A percentile compares a stretch with the other conserved stretches of the same genome.
phyloP scores from a whole-genome alignment of 768 basidiomycete genomes.

The Xerocomus brunneocitrinus region DNA sequence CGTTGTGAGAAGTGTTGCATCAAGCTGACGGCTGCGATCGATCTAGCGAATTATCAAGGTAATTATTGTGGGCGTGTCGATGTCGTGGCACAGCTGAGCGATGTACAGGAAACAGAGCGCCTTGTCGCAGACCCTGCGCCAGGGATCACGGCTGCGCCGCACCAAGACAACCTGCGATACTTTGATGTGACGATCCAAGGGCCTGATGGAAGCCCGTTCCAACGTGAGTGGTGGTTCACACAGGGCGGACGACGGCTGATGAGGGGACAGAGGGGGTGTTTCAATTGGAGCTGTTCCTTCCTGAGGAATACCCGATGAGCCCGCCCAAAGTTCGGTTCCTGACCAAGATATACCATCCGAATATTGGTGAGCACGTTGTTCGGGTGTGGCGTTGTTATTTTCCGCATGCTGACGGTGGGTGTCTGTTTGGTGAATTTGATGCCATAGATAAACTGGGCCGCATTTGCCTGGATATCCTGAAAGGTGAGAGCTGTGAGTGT shows the following conservation, averaged over 20 bases:
- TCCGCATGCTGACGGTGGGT: conserved; percentile 21
- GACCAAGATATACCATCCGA: conserved; percentile 98
- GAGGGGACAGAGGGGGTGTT: conserved; percentile 75
- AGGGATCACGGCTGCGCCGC: conserved; percentile 91
- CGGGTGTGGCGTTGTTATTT: conserved; percentile 13
- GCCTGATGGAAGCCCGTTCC: conserved; percentile 91
- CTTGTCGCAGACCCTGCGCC: conserved; percentile 96
- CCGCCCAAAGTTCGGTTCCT: conserved; percentile 97
- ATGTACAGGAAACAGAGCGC: conserved; percentile 87
- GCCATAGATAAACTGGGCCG: conserved; percentile 90
- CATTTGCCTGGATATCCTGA: conserved; percentile 97
- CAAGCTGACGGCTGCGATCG: conserved; percentile 7
- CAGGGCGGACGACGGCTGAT: conserved; percentile 4
- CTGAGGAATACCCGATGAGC: conserved; percentile 99
- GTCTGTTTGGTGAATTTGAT: not conserved
- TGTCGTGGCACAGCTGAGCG: conserved; percentile 19
- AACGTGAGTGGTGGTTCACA: conserved; percentile 46
- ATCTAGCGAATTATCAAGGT: conserved; percentile 53
- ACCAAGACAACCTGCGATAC: conserved; percentile 96
- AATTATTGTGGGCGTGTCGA: conserved; percentile 7
- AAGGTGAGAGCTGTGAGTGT: conserved; percentile 52
- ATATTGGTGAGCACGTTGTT: conserved; percentile 72
- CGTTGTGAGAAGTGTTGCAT: not conserved
- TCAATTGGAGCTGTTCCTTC: conserved; percentile 94
- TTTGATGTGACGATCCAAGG: conserved; percentile 98